Base-by-base conservation (phyloP, 2,329 filamentous ascomycete species). In the Dactylella cylindrospora region DNA sequence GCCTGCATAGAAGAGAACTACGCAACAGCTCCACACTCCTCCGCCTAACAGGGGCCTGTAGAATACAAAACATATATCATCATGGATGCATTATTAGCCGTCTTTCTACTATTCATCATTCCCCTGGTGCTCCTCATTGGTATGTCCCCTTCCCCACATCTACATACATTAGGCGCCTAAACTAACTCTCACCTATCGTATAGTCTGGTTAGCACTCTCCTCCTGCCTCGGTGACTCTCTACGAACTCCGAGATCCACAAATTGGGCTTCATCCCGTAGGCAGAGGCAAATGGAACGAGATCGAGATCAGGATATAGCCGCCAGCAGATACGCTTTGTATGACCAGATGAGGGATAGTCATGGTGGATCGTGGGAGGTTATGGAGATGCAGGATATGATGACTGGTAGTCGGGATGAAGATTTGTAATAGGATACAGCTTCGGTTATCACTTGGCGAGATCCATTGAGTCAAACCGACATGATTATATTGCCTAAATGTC, bases 121-220 rank as follows among this genome's bases (percentile, higher is more conserved):
- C 67, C 68, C 3, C 22, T 70, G 2, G 53, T 68, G 15, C 36
- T 70, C 6, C 67, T 71, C 36, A 45, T 71, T 47, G 70, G 70
- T 66, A 69, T 66, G 57, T 64, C 10, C 47, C 51, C 50, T 57
- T 57, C 51, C 50, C 51, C 31, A 57, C 50, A 20, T 32, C 25
- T 20, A 9, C 12, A 36, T 5, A 17, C 12, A n/a, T 36, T 6
- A 45, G 12, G 26, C 29, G 13, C 20, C 40, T 36, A 25, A n/a
- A 41, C 8, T 13, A 15, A 41, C 9, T 13, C n/a, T 12, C 15
- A n/a, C 26, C 38, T 5, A 23, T 41, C 13, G 38, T 41, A 22
- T 12, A 71, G 71, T 68, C 33, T 72, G 70, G 70, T 53, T 72
- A 9, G 68, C 71, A 23, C 41, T 71, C n/a, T 71, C 70, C 17